These are phyloP conservation scores for Paralagenidium karlingii DNA, from an alignment of 352 stramenopile genomes.

Conservation along the genomic window DNA sequence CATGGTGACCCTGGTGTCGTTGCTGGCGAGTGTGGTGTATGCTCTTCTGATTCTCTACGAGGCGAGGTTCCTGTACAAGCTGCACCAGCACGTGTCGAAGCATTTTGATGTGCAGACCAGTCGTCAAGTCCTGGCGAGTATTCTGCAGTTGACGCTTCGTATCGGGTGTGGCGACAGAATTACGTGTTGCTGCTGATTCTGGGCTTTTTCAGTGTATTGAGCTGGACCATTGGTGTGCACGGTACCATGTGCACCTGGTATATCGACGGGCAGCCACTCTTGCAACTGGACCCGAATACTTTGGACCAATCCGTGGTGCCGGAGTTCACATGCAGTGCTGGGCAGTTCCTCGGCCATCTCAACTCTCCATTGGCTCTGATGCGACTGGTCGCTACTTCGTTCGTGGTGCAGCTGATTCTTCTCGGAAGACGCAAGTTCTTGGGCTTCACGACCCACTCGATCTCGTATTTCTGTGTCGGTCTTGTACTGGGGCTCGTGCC, in stretches of 20 bases:
- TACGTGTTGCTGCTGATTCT: no score
- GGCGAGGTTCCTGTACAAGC: neutral
- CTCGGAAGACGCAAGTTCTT: neutral
- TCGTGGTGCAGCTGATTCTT: slow-evolving; percentile 1
- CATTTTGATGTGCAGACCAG: neutral
- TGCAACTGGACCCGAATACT: no score
- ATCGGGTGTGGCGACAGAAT: neutral
- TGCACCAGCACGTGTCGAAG: neutral
- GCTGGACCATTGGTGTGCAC: neutral
- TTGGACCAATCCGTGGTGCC: neutral
- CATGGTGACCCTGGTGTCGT: slow-evolving; percentile 2
- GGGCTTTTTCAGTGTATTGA: slow-evolving; percentile 2
- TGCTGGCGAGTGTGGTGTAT: neutral
- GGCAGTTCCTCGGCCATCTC: neutral
- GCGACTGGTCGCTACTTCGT: neutral
- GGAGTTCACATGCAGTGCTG: neutral
- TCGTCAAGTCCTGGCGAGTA: neutral
- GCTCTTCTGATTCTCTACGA: slow-evolving; percentile 1
- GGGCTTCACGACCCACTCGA: neutral
- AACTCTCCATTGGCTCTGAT: neutral
- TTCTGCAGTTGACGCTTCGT: no score
- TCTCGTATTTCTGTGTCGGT: neutral
- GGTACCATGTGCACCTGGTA: slow-evolving; percentile 1
- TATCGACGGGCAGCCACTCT: no score
- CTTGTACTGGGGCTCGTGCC: slow-evolving; percentile 1